A percentile compares a stretch with the other conserved stretches of the same genome.
Conservation (phyloP, 148 eudicot species). For the Hydrangea macrophylla region DNA sequence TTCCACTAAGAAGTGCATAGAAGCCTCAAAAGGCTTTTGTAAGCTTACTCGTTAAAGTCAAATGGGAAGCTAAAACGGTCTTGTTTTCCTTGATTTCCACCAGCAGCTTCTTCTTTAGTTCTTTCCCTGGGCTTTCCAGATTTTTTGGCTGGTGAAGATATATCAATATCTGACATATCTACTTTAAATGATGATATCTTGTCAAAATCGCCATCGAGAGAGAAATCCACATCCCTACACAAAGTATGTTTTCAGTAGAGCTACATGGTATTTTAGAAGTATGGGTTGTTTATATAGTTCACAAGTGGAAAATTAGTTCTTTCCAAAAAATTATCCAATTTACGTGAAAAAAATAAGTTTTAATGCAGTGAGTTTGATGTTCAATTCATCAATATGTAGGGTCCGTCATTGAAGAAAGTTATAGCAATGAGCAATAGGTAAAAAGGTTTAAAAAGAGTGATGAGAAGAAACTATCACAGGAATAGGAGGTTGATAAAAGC, state of each 20-base stretch:
- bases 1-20: not conserved
- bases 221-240: conserved; percentile 81
- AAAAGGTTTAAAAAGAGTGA: not conserved
- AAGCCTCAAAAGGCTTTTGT: not conserved
- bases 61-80: conserved; percentile 50
- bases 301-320: not conserved
- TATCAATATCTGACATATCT: conserved; percentile 74
- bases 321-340: not conserved
- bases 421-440: not conserved
- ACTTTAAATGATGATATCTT: conserved; percentile 75
- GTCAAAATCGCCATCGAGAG: conserved; percentile 69
- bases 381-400: not conserved
- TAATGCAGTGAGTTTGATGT: not conserved
- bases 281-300: not conserved
- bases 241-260: conserved; percentile 18
- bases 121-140: conserved; percentile 48
- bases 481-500: not conserved
- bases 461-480: not conserved
- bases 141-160: conserved; percentile 54
- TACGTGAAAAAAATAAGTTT: not conserved
- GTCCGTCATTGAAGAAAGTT: not conserved
- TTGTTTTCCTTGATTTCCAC: conserved; percentile 44
- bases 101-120: conserved; percentile 42
- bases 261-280: not conserved
- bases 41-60: conserved; percentile 71